phyloP scores from a whole-genome alignment of 192 early-diverging fungal species.

The Kickxella alabastrina region DNA sequence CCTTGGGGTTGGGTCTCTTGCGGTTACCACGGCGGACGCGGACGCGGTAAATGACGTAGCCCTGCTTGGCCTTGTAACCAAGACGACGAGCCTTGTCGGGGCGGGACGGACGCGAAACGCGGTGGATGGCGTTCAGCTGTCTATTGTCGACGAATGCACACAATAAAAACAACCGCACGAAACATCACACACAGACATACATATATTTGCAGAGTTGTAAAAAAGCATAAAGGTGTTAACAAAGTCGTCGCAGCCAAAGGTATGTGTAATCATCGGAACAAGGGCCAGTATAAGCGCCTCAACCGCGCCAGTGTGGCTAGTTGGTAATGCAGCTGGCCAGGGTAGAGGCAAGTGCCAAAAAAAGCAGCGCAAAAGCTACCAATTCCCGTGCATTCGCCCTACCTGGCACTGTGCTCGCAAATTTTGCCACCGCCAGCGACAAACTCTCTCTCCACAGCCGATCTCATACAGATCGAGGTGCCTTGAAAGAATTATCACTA shows the following conservation, averaged over 20 bases:
- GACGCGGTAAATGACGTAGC: constrained; percentile 98
- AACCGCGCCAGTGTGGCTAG: constrained; percentile 43
- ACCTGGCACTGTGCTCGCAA: constrained; percentile 40
- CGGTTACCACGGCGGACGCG: constrained; percentile 98
- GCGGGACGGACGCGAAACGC: constrained; percentile 96
- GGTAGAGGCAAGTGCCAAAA: neutral
- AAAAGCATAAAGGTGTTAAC: constrained; percentile 19
- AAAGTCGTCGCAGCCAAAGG: constrained; percentile 37
- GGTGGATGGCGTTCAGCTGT: constrained; percentile 98
- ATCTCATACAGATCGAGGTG: no score
- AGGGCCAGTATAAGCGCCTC: constrained; percentile 54
- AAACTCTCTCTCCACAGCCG: no score
- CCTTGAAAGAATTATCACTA: no score
- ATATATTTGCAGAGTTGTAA: neutral
- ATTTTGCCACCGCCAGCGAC: constrained; percentile 26
- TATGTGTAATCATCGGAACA: constrained; percentile 45
- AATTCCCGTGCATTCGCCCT: neutral
- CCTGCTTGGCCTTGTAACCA: constrained; percentile 99
- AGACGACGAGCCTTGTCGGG: constrained; percentile 99
- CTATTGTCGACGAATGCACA: no score
- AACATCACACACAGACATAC: constrained; percentile 1
- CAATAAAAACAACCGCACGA: neutral
- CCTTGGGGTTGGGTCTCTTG: constrained; percentile 97
- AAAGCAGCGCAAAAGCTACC: neutral
- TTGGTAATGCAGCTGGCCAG: constrained; percentile 47